These are phyloP conservation scores for Mucor irregularis DNA, from an alignment of 371 early-diverging fungal genomes.

Conservation along the genomic window DNA sequence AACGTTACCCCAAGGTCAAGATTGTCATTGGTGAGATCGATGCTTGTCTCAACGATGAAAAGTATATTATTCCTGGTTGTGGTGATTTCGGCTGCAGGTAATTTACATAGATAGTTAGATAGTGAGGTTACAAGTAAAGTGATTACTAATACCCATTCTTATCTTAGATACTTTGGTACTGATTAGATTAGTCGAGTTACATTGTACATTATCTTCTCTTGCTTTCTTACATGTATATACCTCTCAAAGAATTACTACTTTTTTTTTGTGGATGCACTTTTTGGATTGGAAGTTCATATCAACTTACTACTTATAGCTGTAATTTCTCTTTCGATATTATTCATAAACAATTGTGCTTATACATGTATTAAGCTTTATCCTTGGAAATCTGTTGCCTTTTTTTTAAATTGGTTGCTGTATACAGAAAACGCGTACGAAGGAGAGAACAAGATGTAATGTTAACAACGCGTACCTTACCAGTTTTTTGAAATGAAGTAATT, in stretches of 20 bases:
- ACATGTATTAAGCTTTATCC: not conserved
- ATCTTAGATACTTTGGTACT: slow-evolving; percentile 52
- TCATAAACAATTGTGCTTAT: not conserved
- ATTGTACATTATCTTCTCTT: too few relatives aligned
- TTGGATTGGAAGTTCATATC: too few relatives aligned
- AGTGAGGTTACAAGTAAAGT: not conserved
- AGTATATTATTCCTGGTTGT: slow-evolving; percentile 92
- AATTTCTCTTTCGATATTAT: too few relatives aligned
- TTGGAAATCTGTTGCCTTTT: not conserved
- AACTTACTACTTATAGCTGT: too few relatives aligned
- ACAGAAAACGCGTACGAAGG: too few relatives aligned
- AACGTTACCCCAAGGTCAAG: slow-evolving; percentile 76
- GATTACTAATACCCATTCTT: not conserved
- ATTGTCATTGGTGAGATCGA: slow-evolving; percentile 88
- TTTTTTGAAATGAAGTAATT: too few relatives aligned
- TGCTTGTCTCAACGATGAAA: slow-evolving; percentile 74
- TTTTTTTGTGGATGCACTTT: too few relatives aligned
- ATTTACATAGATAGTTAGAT: not conserved
- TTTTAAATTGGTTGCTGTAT: not conserved
- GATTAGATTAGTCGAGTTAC: slow-evolving; percentile 16
- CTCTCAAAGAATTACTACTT: too few relatives aligned
- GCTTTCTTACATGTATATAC: too few relatives aligned
- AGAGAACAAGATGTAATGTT: too few relatives aligned
- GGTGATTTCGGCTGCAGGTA: slow-evolving; percentile 90
- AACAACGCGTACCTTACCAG: too few relatives aligned